These are phyloP conservation scores for Herpotrichia juniperi DNA, from an alignment of 2,329 filamentous ascomycete genomes.

Conservation along the genomic window DNA sequence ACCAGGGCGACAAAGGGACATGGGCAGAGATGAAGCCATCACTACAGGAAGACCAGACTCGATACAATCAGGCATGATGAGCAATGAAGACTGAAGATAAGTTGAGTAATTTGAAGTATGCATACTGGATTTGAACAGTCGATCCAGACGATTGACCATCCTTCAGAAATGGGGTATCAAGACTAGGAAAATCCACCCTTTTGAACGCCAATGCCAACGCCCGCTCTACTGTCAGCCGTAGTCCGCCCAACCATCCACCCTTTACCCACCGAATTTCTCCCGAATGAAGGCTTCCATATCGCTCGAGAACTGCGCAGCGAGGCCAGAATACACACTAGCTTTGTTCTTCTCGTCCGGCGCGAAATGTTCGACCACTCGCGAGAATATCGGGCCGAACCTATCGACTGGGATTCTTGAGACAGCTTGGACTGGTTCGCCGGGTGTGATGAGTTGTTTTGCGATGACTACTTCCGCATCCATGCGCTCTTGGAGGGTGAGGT, in stretches of 20 bases:
- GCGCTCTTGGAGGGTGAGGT: not conserved
- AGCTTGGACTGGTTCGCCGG: not conserved
- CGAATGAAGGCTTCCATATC: not conserved
- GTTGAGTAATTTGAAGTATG: too few relatives aligned
- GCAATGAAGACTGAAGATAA: too few relatives aligned
- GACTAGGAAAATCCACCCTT: not conserved
- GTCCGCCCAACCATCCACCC: not conserved
- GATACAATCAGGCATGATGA: too few relatives aligned
- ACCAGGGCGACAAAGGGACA: too few relatives aligned
- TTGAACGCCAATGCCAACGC: not conserved
- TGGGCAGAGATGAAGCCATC: too few relatives aligned
- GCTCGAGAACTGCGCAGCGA: not conserved
- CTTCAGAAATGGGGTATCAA: slow-evolving; percentile 1
- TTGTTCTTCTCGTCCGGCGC: not conserved
- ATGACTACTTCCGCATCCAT: not conserved
- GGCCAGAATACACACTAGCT: not conserved
- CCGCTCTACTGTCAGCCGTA: not conserved
- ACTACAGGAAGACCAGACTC: too few relatives aligned
- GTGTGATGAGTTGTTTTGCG: not conserved
- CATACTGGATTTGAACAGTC: too few relatives aligned
- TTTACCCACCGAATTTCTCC: not conserved
- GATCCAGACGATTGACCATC: too few relatives aligned
- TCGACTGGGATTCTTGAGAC: not conserved
- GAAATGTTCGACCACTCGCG: not conserved
- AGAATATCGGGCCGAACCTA: not conserved